Base-by-base conservation (phyloP, 169 alveolate genomes). In the Plasmodium chabaudi region DNA sequence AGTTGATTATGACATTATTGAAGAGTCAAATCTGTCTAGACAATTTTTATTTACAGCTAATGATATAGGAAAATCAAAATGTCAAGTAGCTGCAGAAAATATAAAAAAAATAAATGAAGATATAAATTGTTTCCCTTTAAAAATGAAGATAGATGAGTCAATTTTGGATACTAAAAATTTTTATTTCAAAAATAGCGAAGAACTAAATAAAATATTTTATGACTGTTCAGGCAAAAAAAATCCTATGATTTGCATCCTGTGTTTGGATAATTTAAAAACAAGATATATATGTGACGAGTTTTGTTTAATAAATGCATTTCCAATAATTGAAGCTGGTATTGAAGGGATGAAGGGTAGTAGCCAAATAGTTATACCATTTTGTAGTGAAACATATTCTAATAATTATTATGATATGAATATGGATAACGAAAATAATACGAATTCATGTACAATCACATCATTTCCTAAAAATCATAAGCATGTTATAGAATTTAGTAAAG, bases 1-100 rank as follows among this genome's bases (percentile, higher is more conserved):
- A 27, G 97, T 99, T 3, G 99, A 99, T 91, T 98, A 98, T 92
- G 99, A 99, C 87, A 88, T 95, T 60, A 98, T 98, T 68, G 99
- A 98, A 93, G 96, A 97, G 23, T 98, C 99, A 1, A 98, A 98
- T 91, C 94, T 98, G 69, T 97, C 98, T 92, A 96, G 99, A 72
- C 99, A 98, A 94, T 98, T 98, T 94, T 95, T 98, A 64, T 98
- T 99, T 59, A 65, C 64, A 39, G 10, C 72, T 3, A 67, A 65
- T 34, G 89, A 79, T 27, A 70, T 79, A 15, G 79, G 79, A 13
- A 79, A 79, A 59, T 64, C 56, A 57, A 79, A 79, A 34, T 79
- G 89, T n/a, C 39, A 79, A 65, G 51, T 65, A 60, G 89, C 89
- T 79, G 63, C 82, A 53, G 47, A 79, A 39, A 79, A 79, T 79